Evolutionary conservation across 805 yeast genomes (phyloP).

Genomic region (Lachancea sp.): DNA sequence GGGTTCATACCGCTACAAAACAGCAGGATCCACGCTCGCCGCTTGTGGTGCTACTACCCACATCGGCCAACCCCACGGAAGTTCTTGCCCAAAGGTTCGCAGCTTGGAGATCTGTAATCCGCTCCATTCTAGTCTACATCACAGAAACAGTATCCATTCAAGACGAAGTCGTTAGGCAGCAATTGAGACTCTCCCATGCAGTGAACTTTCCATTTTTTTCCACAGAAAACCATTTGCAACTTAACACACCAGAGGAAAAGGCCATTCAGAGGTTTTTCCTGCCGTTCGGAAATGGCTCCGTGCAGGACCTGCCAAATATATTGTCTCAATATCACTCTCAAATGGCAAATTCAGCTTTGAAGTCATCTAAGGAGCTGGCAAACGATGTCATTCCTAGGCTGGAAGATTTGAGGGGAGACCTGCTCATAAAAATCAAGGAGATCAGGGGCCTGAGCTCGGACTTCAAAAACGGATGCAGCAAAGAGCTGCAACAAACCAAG

Average conservation of each 20-base stretch:
- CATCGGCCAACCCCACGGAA: constrained; percentile 74
- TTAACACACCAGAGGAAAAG: constrained; percentile 20
- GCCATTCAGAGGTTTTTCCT: constrained; percentile 47
- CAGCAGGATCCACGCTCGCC: constrained; percentile 44
- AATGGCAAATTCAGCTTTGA: constrained; percentile 51
- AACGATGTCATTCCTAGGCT: constrained; percentile 58
- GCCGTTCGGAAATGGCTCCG: constrained; percentile 72
- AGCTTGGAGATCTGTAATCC: constrained; percentile 79
- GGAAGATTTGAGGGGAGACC: constrained; percentile 65
- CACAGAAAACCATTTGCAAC: constrained; percentile 27
- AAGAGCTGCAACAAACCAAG: constrained; percentile 64
- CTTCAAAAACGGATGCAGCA: constrained; percentile 67
- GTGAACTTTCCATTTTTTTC: constrained; percentile 41
- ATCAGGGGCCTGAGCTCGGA: constrained; percentile 77
- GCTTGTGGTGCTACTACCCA: constrained; percentile 45
- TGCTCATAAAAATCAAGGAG: constrained; percentile 79
- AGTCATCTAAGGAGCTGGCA: constrained; percentile 54
- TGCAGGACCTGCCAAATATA: constrained; percentile 74
- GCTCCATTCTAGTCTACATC: constrained; percentile 67
- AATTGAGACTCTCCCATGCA: constrained; percentile 72
- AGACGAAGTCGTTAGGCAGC: constrained; percentile 83
- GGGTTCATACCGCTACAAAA: constrained; percentile 10
- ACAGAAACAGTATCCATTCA: constrained; percentile 77
- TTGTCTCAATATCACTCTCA: constrained; percentile 60
- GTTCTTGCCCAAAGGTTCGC: constrained; percentile 74